These are phyloP conservation scores for Rhododendron henanense DNA, from an alignment of 148 eudicot genomes.

Conservation along the genomic window DNA sequence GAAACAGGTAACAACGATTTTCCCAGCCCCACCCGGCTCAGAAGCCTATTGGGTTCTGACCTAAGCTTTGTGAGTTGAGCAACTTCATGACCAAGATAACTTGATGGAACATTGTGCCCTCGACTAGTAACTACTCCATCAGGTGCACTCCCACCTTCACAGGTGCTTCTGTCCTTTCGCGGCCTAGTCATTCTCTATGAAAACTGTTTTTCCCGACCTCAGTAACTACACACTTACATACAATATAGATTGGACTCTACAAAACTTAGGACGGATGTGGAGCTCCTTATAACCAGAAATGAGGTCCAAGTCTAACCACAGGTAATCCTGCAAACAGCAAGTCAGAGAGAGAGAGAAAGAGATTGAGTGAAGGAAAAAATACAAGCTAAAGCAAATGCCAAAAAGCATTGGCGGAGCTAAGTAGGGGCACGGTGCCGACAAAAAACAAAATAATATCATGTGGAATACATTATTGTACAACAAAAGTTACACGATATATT, in stretches of 20 bases:
- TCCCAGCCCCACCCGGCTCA: slow-evolving; percentile 32
- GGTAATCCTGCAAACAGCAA: slow-evolving; percentile 1
- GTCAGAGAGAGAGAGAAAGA: not conserved
- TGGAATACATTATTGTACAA: too few relatives aligned
- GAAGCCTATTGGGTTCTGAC: slow-evolving; percentile 50
- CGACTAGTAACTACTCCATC: slow-evolving; percentile 18
- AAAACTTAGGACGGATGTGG: not conserved
- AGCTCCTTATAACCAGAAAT: slow-evolving; percentile 2
- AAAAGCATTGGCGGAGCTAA: not conserved
- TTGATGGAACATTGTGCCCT: not conserved
- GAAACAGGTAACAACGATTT: slow-evolving; percentile 39
- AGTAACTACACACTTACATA: not conserved
- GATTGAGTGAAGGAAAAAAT: not conserved
- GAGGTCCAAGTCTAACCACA: not conserved
- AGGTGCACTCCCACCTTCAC: slow-evolving; percentile 16
- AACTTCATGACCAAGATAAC: slow-evolving; percentile 61
- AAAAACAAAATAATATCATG: too few relatives aligned
- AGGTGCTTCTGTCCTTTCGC: slow-evolving; percentile 12
- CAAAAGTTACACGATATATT: too few relatives aligned
- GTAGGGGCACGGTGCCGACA: too few relatives aligned
- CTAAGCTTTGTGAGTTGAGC: slow-evolving; percentile 73
- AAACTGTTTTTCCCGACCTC: not conserved
- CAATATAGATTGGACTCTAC: not conserved
- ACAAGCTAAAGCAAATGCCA: not conserved
- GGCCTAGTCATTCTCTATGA: slow-evolving; percentile 30